Base-by-base conservation (phyloP, 257 asterid species). In the Forsythia suspensa region DNA sequence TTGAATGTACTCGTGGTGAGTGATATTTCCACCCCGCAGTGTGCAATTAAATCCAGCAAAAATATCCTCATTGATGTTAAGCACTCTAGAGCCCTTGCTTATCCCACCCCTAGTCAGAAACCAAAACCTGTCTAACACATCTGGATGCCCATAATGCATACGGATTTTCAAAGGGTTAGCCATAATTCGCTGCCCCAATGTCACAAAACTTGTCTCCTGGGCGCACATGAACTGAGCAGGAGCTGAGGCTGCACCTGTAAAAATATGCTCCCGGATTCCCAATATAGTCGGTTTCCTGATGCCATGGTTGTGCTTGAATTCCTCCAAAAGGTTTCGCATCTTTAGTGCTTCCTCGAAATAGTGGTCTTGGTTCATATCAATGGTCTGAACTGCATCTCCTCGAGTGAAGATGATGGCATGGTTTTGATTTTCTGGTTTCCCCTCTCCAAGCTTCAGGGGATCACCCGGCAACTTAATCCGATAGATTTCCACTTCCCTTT, bases 211-310 rank as follows among this genome's bases (percentile, higher is more conserved):
- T 71, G 86, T 93, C 85, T 95, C 99, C 91, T 95, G 99, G 51
- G 99, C 89, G 51, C 98, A 95, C 99, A 95, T 95, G 85, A 95
- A 95, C 99, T 96, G 93, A 69, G 99, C 99, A 82, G 92, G 97
- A 55, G 99, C 92, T 66, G 99, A 95, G 71, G 93, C 99, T 13
- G 98, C 91, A 76, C 99, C 99, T 4, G 99, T 95, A 74, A 93
- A 95, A 46, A 93, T 88, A 81, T 95, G 97, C 80, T 95, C 99
- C 79, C 99, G 88, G 65, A 95, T 97, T 46, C 99, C 99, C 80
- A 95, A 85, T 73, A 95, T 92, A 65, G 97, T 90, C 51, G 98
- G 99, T 86, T 93, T 95, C 83, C 98, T 88, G 72, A 95, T 90
- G 65, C 99, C 99, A 77, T 93, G 93, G 80, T 81, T 80, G 57